phyloP scores from a whole-genome alignment of 106 monocot genomes.

The Phalaenopsis aphrodite region DNA sequence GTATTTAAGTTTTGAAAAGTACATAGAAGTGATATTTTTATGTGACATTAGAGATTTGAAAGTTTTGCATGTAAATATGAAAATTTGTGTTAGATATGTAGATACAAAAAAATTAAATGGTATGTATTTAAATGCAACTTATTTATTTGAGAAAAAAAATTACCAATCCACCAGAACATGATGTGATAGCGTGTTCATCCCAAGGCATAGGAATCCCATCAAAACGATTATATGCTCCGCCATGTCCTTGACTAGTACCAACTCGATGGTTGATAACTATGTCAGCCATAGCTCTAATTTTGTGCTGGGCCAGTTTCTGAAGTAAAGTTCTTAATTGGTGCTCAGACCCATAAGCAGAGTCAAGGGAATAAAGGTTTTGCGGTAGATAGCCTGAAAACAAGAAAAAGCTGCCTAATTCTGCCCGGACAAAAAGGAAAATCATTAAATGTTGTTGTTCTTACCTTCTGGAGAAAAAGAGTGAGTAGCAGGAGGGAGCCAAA shows the following conservation, averaged over 20 bases:
- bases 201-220: constrained; percentile 77
- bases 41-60: too few relatives aligned
- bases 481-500: constrained; percentile 78
- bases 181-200: constrained; percentile 88
- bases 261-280: constrained; percentile 87
- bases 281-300: constrained; percentile 85
- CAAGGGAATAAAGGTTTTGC: constrained; percentile 67
- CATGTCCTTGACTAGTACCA: constrained; percentile 67
- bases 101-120: too few relatives aligned
- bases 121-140: too few relatives aligned
- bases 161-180: constrained; percentile 81
- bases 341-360: constrained; percentile 67
- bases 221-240: constrained; percentile 61
- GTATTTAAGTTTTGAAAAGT: too few relatives aligned
- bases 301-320: constrained; percentile 42
- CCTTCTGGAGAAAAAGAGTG: constrained; percentile 68
- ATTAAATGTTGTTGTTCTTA: constrained; percentile 1
- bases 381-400: constrained; percentile 69
- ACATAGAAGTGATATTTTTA: too few relatives aligned
- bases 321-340: constrained; percentile 46
- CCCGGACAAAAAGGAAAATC: not conserved
- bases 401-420: not conserved
- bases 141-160: constrained; percentile 1
- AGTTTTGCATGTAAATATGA: too few relatives aligned
- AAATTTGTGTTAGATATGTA: too few relatives aligned